Base-by-base conservation (phyloP, 208 protist genomes). In the Hexamita inflata region DNA sequence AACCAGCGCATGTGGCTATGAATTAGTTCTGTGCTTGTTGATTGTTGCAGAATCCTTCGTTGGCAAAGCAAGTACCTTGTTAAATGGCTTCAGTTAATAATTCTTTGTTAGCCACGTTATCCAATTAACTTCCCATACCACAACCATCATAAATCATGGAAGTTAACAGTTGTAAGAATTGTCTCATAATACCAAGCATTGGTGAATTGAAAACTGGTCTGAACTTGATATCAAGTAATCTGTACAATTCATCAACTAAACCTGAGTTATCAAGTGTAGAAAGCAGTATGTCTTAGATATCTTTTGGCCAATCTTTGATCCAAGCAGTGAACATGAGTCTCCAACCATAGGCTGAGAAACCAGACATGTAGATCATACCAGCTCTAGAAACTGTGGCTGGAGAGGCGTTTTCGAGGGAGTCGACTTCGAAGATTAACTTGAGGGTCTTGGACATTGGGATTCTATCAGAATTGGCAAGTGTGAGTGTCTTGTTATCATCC, bases 401-500 rank as follows among this genome's bases (percentile, higher is more conserved):
- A 40, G 93, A 97, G 7, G 94, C 94, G 2, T 95, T 91, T 42
- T 90, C 83, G 0, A 98, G 85, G 80, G 97, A 93, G 1, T 87
- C 75, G n/a, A 96, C 92, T 81, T 97, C 93, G 74, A 97, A 96
- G 26, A 96, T 78, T 86, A 96, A 92, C 78, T 91, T 90, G 70
- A 96, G 92, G 19, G 88, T 95, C 39, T 91, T 87, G 32, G 88
- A 89, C 34, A 96, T 84, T 81, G 94, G 94, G 78, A 96, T 96
- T 53, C 93, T 91, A 82, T 95, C 92, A 60, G 89, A 89, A 79
- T 94, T 97, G 75, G 94, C 91, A 53, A 97, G 86, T 80, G 93
- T 97, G 26, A 98, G 87, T 84, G 97, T 89, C 85, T 96, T 97
- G 86, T 96, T 96, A 83, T 97, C 93, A 86, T 98, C 94, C 26